These are phyloP conservation scores for Ceratobasidium sp. DNA, from an alignment of 1,284 basidiomycete genomes.

Conservation along the genomic window DNA sequence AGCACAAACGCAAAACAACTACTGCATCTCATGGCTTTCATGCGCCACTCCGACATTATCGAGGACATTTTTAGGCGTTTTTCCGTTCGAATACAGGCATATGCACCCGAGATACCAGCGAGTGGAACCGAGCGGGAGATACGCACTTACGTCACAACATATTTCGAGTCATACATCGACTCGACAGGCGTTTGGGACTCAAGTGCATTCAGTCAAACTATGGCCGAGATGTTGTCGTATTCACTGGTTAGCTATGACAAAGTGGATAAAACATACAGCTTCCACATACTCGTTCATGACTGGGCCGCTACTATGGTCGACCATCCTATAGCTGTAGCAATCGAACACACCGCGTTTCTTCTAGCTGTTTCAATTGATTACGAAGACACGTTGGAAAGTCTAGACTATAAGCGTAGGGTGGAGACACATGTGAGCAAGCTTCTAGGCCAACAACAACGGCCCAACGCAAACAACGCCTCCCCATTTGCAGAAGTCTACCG, in stretches of 20 bases:
- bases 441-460: not conserved
- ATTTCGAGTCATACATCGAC: not conserved
- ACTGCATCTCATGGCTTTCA: too few species aligned
- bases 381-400: not conserved
- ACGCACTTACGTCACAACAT: too few species aligned
- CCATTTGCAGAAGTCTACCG: too few species aligned
- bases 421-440: not conserved
- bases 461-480: not conserved
- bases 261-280: not conserved
- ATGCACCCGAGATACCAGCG: not conserved
- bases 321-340: not conserved
- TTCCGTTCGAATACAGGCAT: not conserved
- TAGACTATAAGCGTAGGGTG: not conserved
- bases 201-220: not conserved
- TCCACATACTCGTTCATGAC: not conserved
- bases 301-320: not conserved
- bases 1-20: too few species aligned
- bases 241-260: not conserved
- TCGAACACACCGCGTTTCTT: not conserved
- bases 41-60: too few species aligned
- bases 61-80: constrained; percentile 3
- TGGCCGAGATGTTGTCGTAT: not conserved
- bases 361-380: not conserved
- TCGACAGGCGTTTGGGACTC: not conserved
- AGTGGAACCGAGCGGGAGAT: not conserved